Evolutionary conservation across 2,329 filamentous ascomycete species (phyloP), one percentile per base, ranked within the genome.

Genomic region (Colletotrichum tabaci): DNA sequence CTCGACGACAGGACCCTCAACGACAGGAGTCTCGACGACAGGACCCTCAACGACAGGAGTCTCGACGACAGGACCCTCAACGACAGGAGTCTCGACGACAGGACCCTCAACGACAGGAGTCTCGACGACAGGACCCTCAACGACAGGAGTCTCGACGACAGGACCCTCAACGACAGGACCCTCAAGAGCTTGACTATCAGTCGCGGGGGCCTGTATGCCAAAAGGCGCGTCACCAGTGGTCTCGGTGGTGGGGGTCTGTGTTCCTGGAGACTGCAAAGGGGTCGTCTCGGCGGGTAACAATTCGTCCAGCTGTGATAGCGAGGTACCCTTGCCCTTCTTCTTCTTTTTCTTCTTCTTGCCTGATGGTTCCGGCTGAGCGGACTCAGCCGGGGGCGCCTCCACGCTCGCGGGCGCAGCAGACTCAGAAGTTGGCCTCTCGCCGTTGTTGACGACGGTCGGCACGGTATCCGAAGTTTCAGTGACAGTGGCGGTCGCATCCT

Each of bases 261-360:
- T 3, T 1, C 60, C 60, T n/a, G 61, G 49, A 47, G 49, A 53
- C 16, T 63, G 61, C 15, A 63, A 30, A 57, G 47, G 46, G 47
- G 63, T 50, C 61, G 30, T 71, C 58, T 65, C 72, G 38, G 44
- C 35, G 21, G 58, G 18, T 18, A 63, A 15, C 1, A 50, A 12
- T 30, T 68, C 53, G 3, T 71, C 68, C 47, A 55, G 50, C 62
- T 66, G 64, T 9, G 71, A 55, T 1, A 61, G 30, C 1, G 49
- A 68, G 1, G 40, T 35, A 26, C 66, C 55, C 64, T 71, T 73
- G 30, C 61, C 71, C 71, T 72, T 76, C 73, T 73, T 76, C 57
- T 74, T 75, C 56, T 77, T 77, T 65, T 77, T 76, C 71, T 75
- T 75, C 40, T 77, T 74, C 62, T 75, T 79, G 16, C 61, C 70